These are phyloP conservation scores for Neurospora sp. DNA, from an alignment of 495 filamentous ascomycete species.

Conservation along the genomic window DNA sequence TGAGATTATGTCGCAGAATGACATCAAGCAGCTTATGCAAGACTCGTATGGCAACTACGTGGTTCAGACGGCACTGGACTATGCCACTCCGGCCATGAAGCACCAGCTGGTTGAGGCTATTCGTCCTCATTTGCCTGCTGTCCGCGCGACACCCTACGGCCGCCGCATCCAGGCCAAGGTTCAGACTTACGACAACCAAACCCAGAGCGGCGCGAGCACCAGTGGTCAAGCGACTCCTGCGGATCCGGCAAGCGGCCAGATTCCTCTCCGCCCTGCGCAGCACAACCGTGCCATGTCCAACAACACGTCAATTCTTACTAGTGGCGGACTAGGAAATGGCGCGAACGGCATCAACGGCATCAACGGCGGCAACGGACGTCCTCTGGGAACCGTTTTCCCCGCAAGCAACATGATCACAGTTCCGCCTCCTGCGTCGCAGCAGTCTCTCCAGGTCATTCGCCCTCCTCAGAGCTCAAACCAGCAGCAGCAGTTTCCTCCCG, in stretches of 20 bases:
- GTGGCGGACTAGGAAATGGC: slow-evolving; percentile 16
- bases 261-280: slow-evolving; percentile 20
- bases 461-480: neutral
- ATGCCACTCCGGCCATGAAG: slow-evolving; percentile 61
- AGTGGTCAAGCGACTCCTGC: slow-evolving; percentile 25
- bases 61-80: slow-evolving; percentile 90
- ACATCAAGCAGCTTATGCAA: slow-evolving; percentile 77
- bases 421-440: slow-evolving; percentile 14
- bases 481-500: slow-evolving; percentile 14
- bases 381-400: slow-evolving; percentile 16
- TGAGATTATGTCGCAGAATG: slow-evolving; percentile 63
- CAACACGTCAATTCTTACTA: slow-evolving; percentile 17
- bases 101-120: slow-evolving; percentile 67
- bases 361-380: slow-evolving; percentile 21
- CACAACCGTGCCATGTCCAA: slow-evolving; percentile 23
- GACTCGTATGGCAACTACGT: slow-evolving; percentile 97
- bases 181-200: slow-evolving; percentile 32
- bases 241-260: slow-evolving; percentile 33
- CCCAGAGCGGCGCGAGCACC: slow-evolving; percentile 16
- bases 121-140: slow-evolving; percentile 68
- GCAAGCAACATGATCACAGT: slow-evolving; percentile 16
- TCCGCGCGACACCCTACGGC: slow-evolving; percentile 84
- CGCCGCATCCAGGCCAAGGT: slow-evolving; percentile 88
- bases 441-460: slow-evolving; percentile 3
- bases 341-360: slow-evolving; percentile 19